Evolutionary conservation across 2,329 filamentous ascomycete species (phyloP).

Genomic region (Rhexocercosporidium sp.): DNA sequence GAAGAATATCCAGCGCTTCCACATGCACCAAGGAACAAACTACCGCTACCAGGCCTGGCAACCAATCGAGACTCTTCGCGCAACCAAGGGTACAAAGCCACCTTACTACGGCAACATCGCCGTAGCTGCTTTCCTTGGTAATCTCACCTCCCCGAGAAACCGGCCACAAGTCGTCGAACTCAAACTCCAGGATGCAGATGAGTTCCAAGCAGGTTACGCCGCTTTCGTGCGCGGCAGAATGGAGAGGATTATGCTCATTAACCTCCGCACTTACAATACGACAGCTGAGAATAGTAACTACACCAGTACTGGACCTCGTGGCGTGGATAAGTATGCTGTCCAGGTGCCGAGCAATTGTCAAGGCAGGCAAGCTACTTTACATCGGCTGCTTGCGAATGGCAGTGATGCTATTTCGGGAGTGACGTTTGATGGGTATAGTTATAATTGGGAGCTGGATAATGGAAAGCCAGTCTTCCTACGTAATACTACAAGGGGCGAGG

Average conservation of each 20-base stretch:
- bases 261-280: constrained; percentile 48
- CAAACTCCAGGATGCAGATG: neutral
- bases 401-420: constrained; percentile 67
- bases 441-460: constrained; percentile 61
- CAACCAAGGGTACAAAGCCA: constrained; percentile 60
- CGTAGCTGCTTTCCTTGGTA: constrained; percentile 60
- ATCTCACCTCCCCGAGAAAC: constrained; percentile 51
- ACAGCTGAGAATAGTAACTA: constrained; percentile 29
- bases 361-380: no score
- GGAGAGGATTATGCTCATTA: constrained; percentile 58
- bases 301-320: neutral
- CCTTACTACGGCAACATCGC: constrained; percentile 71
- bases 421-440: constrained; percentile 65
- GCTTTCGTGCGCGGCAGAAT: constrained; percentile 53
- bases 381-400: constrained; percentile 61
- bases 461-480: constrained; percentile 57
- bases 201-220: constrained; percentile 58
- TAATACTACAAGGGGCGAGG: no score
- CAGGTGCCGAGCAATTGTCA: no score
- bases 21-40: constrained; percentile 69
- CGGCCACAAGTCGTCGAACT: constrained; percentile 42
- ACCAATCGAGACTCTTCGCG: constrained; percentile 54
- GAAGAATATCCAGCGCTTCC: constrained; percentile 60
- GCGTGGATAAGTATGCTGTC: neutral
- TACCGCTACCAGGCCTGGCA: constrained; percentile 68